Evolutionary conservation across 257 asterid genomes (phyloP), one percentile per base, ranked within the genome.

Genomic region (Scutellaria galericulata): DNA sequence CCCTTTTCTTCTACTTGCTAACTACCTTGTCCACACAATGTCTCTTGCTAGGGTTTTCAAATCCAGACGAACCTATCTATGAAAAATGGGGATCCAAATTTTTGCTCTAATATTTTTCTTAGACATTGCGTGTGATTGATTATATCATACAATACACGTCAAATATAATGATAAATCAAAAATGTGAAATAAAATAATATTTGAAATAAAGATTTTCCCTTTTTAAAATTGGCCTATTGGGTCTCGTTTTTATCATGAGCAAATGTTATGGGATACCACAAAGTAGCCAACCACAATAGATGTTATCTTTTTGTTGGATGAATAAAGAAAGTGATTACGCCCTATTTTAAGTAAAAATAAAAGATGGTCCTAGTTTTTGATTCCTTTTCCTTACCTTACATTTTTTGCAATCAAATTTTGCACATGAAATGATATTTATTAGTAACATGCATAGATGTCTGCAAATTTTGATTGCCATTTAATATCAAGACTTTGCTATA

Each of bases 301-400:
- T 44, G 73, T 42, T 51, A 51, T 44, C 69, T 61, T 50, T 76
- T 41, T 53, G 68, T 20, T 74, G 73, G 72, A 50, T 22, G 65
- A 45, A 77, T 81, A 74, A 84, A 79, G 80, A 31, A 47, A 27
- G 73, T 53, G 50, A 63, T 66, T 71, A 44, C 50, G 57, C 71
- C 15, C 80, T 76, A 80, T 75, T 76, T 78, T 64, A 2, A 66
- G 83, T 59, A 75, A 27, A 45, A 44, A 73, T 40, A 60, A 46
- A 60, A 44, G 31, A 80, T 80, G 85, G 88, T 70, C 82, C 85
- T 74, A n/a, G 56, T 39, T 54, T 42, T 67, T 58, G 31, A 55
- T 77, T 48, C 63, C 52, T 68, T 51, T 76, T 13, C 47, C 47
- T 59, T 54, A 3, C 71, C 66, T 64, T 74, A 14, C 64, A 20